A percentile compares a stretch with the other conserved stretches of the same genome.
Evolutionary conservation across 345 rosid genomes (phyloP).

Genomic region (Aquilaria malaccensis): DNA sequence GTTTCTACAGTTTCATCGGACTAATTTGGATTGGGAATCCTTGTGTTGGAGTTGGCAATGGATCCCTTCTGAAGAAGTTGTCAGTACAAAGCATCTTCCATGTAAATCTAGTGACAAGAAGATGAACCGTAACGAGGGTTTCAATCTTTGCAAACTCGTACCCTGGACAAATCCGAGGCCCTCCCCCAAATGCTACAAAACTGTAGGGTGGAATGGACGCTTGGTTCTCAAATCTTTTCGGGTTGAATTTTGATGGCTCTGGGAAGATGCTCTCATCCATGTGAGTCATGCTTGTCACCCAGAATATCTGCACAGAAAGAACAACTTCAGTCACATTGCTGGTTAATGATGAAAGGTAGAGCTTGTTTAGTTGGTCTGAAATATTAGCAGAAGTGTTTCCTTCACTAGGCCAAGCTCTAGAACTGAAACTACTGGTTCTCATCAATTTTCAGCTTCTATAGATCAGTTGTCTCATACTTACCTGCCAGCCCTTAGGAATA

Average conservation of each 20-base stretch:
- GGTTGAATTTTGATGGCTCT: conserved; percentile 39
- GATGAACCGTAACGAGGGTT: conserved; percentile 35
- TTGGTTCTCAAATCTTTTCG: conserved; percentile 37
- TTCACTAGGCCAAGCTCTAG: no score
- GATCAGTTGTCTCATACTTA: conserved; percentile 15
- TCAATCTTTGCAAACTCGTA: conserved; percentile 45
- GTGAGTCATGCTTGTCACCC: conserved; percentile 41
- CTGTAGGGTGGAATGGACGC: conserved; percentile 41
- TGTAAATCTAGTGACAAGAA: conserved; percentile 37
- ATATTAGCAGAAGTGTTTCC: no score
- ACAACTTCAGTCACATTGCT: no score
- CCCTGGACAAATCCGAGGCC: conserved; percentile 52
- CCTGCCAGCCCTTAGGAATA: conserved; percentile 53
- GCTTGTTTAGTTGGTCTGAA: no score
- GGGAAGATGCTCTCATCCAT: conserved; percentile 38
- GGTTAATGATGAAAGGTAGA: no score
- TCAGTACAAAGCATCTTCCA: conserved; percentile 34
- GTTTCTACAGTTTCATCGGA: conserved; percentile 16
- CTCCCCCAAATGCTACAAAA: conserved; percentile 42
- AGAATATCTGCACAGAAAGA: conserved; percentile 25
- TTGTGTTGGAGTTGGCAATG: conserved; percentile 36
- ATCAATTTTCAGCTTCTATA: no score
- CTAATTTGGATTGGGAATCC: conserved; percentile 31
- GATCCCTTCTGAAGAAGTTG: conserved; percentile 33
- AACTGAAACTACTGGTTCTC: no score